Percentiles rank a stretch among this genome's conserved stretches.
These are phyloP conservation scores for Aspergillus coremiiformis DNA, from an alignment of 495 filamentous ascomycete species.

Conservation along the genomic window DNA sequence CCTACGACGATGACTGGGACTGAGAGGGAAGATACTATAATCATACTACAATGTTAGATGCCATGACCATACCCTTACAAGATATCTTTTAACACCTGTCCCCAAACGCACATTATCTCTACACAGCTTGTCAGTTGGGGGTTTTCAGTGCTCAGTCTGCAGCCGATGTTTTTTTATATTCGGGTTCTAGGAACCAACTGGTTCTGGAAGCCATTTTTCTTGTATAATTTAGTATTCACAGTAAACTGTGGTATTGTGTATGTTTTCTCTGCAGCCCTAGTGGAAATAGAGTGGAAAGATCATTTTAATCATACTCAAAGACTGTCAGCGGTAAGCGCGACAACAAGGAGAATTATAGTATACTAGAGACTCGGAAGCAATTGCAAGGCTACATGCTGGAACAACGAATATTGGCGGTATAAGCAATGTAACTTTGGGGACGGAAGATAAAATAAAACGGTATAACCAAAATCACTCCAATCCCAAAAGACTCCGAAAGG, in stretches of 20 bases:
- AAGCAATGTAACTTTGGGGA: too few species aligned
- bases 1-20: slow-evolving; percentile 78
- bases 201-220: neutral
- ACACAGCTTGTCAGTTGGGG: neutral
- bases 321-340: neutral
- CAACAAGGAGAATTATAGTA: neutral
- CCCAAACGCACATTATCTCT: too few species aligned
- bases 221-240: too few species aligned
- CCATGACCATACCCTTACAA: neutral
- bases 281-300: too few species aligned
- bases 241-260: too few species aligned
- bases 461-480: neutral
- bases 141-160: neutral
- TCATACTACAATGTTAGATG: neutral
- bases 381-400: neutral
- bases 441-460: neutral
- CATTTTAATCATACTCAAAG: too few species aligned
- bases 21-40: slow-evolving; percentile 23
- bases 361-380: neutral
- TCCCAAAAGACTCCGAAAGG: neutral
- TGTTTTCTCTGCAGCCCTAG: too few species aligned
- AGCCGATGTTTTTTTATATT: neutral
- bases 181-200: neutral
- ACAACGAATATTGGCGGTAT: neutral
- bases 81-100: too few species aligned